Percentiles rank a stretch among this genome's conserved stretches.
Evolutionary conservation across 2,329 filamentous ascomycete genomes (phyloP).

Genomic region (Ophiostoma montium): DNA sequence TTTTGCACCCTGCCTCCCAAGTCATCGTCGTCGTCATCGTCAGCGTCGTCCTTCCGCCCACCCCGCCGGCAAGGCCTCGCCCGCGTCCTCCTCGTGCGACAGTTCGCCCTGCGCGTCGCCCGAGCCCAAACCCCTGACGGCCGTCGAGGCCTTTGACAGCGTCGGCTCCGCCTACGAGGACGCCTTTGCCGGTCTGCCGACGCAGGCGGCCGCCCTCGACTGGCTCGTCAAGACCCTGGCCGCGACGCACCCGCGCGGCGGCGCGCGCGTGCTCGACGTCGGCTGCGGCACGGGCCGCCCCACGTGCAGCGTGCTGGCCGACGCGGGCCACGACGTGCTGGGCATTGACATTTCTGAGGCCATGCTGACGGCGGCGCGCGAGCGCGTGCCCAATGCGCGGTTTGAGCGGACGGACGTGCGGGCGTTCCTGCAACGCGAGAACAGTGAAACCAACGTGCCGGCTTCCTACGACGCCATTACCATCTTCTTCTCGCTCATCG

Average conservation of each 20-base stretch:
- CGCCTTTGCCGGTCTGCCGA: conserved; percentile 15
- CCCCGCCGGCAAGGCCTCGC: neutral
- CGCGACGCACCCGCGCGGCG: neutral
- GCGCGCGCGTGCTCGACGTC: conserved; percentile 15
- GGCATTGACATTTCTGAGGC: conserved; percentile 18
- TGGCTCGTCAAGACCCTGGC: conserved; percentile 16
- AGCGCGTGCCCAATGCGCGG: conserved; percentile 15
- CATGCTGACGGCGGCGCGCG: conserved; percentile 16
- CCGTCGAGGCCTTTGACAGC: conserved; percentile 16
- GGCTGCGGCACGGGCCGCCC: conserved; percentile 20
- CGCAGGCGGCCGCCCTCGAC: conserved; percentile 14
- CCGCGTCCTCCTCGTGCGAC: neutral
- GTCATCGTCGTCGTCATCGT: no score
- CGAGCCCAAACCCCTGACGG: conserved; percentile 6
- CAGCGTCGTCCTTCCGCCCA: no score
- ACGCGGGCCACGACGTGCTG: conserved; percentile 18
- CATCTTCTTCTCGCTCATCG: conserved; percentile 18
- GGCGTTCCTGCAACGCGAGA: conserved; percentile 9
- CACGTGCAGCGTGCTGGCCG: conserved; percentile 15
- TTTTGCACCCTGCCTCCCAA: neutral
- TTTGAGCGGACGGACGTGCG: conserved; percentile 17
- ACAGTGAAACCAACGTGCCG: neutral
- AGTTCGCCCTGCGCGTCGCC: neutral
- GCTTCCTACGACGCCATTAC: conserved; percentile 15
- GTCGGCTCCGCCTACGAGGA: conserved; percentile 18